phyloP scores from a whole-genome alignment of 805 yeast genomes.

The Lipomyces kockii region DNA sequence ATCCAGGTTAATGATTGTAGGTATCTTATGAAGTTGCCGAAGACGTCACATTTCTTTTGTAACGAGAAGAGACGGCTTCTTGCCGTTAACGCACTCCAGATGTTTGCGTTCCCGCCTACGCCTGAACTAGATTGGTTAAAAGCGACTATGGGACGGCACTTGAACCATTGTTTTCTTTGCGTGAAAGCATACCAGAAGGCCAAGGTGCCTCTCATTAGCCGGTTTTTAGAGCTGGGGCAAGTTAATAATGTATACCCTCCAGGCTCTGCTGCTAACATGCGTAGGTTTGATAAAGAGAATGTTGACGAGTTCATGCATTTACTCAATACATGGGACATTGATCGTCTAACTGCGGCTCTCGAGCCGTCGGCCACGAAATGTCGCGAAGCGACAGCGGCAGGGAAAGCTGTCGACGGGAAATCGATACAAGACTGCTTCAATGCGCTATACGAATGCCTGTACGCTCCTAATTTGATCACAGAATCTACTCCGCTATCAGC shows the following conservation, averaged over 20 bases:
- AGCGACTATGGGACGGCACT: conserved; percentile 30
- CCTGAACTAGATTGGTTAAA: conserved; percentile 36
- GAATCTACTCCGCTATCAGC: conserved; percentile 17
- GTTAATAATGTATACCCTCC: neutral
- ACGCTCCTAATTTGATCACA: conserved; percentile 33
- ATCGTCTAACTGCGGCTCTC: conserved; percentile 26
- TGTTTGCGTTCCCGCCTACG: conserved; percentile 35
- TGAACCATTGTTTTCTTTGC: conserved; percentile 34
- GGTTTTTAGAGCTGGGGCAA: conserved; percentile 31
- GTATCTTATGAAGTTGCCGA: conserved; percentile 33
- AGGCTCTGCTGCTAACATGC: neutral
- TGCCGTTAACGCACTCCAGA: conserved; percentile 28
- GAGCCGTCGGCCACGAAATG: conserved; percentile 30
- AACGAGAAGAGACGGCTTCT: conserved; percentile 18
- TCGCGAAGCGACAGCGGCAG: conserved; percentile 12
- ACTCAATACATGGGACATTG: conserved; percentile 33
- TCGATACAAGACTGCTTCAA: conserved; percentile 33
- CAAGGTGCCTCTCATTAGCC: conserved; percentile 21
- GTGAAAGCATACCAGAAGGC: conserved; percentile 36
- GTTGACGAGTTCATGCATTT: conserved; percentile 30
- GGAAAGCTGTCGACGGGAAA: conserved; percentile 18
- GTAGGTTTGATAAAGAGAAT: conserved; percentile 30
- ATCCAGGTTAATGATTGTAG: conserved; percentile 13
- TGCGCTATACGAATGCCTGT: conserved; percentile 38
- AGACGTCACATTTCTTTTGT: conserved; percentile 26